A percentile compares a stretch with the other conserved stretches of the same genome.
These are phyloP conservation scores for Pontederia crassipes DNA, from an alignment of 176 grass and related monocot species.

Conservation along the genomic window DNA sequence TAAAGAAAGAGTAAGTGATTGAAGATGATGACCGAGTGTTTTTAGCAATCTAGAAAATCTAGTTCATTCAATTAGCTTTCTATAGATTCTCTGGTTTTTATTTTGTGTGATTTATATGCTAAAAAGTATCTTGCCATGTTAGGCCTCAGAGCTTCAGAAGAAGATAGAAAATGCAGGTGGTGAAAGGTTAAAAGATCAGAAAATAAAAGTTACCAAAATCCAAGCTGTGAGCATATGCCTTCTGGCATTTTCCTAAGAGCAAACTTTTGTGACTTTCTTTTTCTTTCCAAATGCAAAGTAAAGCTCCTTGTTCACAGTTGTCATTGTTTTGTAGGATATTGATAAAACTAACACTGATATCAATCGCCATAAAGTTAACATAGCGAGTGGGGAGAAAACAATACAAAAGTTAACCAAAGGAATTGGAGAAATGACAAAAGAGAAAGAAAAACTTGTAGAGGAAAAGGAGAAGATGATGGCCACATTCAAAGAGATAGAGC, in stretches of 20 bases:
- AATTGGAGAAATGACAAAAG: constrained; percentile 60
- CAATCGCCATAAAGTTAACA: constrained; percentile 73
- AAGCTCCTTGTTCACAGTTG: not conserved
- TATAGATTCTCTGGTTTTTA: too few relatives aligned
- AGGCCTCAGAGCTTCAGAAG: constrained; percentile 91
- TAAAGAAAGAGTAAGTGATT: constrained; percentile 58
- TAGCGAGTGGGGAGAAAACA: constrained; percentile 65
- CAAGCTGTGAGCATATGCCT: constrained; percentile 60
- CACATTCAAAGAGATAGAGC: constrained; percentile 62
- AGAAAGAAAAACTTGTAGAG: constrained; percentile 40
- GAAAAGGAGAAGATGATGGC: constrained; percentile 53
- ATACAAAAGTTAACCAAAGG: constrained; percentile 56
- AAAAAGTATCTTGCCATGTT: constrained; percentile 6
- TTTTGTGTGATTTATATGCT: not conserved
- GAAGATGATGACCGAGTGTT: constrained; percentile 7
- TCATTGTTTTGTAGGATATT: constrained; percentile 48
- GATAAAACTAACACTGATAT: constrained; percentile 89
- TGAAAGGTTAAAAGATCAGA: constrained; percentile 78
- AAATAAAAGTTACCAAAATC: constrained; percentile 63
- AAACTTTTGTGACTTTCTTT: not conserved
- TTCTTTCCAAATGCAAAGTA: not conserved
- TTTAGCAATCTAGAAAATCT: not conserved
- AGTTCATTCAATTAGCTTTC: not conserved
- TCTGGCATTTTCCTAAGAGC: constrained; percentile 1
- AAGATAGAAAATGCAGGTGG: constrained; percentile 94